A percentile compares a stretch with the other conserved stretches of the same genome.
These are phyloP conservation scores for cucumber (Cucumis sativus) DNA, from an alignment of 306 rosid species.

Conservation along the genomic window Cucumber_9930_V3 NC_026661.2:1395501-1396000, in stretches of 20 bases:
- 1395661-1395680: background rate
- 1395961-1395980: background rate
- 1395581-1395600: background rate
- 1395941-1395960: background rate
- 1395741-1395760: background rate
- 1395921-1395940: background rate
- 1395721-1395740: constrained; percentile 1
- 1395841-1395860: background rate
- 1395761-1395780: background rate
- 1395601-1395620: background rate
- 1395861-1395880: background rate
- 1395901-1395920: background rate
- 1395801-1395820: background rate
- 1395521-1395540: background rate
- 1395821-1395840: background rate
- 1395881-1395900: background rate
- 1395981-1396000: background rate
- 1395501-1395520: background rate
- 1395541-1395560: background rate
- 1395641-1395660: background rate
- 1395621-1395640: background rate
- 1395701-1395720: background rate
- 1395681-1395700: background rate
- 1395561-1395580: background rate
- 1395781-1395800: background rate